A percentile compares a stretch with the other conserved stretches of the same genome.
Evolutionary conservation across 495 filamentous ascomycete genomes (phyloP).

Genomic region (Letharia lupina): DNA sequence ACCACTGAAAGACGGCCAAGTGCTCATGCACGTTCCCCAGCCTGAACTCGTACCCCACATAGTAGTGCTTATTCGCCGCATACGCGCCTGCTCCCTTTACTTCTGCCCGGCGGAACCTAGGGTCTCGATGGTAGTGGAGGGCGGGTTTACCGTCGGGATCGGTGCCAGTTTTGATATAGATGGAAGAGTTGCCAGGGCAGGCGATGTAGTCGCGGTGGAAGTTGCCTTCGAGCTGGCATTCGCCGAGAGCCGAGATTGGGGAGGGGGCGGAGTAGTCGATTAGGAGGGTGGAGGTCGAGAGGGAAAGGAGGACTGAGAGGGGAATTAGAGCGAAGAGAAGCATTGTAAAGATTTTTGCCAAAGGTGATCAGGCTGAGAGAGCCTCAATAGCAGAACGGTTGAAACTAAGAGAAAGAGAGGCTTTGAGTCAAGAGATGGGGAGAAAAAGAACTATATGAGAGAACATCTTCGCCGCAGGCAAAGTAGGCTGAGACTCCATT

Average conservation of each 20-base stretch:
- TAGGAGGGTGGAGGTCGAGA: slow-evolving; percentile 14
- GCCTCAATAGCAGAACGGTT: background rate
- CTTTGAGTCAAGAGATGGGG: background rate
- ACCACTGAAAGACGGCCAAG: slow-evolving; percentile 31
- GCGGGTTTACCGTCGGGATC: slow-evolving; percentile 24
- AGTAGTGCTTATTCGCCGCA: slow-evolving; percentile 27
- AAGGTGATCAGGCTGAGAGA: background rate
- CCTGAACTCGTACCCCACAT: slow-evolving; percentile 31
- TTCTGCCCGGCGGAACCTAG: slow-evolving; percentile 29
- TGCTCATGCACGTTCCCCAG: slow-evolving; percentile 22
- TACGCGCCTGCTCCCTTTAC: slow-evolving; percentile 26
- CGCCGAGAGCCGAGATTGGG: slow-evolving; percentile 4
- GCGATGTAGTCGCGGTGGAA: background rate
- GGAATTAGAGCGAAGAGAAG: background rate
- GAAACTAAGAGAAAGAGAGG: background rate
- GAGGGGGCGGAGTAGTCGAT: slow-evolving; percentile 9
- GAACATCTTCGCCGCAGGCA: background rate
- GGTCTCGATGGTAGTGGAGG: slow-evolving; percentile 29
- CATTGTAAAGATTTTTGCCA: background rate
- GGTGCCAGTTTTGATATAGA: slow-evolving; percentile 26
- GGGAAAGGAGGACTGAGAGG: slow-evolving; percentile 2
- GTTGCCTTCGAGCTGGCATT: slow-evolving; percentile 14
- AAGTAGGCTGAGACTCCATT: background rate
- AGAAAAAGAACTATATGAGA: background rate
- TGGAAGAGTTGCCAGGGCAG: slow-evolving; percentile 11